Evolutionary conservation across 169 alveolate species (phyloP).

Genomic region (Plasmodium sp.): DNA sequence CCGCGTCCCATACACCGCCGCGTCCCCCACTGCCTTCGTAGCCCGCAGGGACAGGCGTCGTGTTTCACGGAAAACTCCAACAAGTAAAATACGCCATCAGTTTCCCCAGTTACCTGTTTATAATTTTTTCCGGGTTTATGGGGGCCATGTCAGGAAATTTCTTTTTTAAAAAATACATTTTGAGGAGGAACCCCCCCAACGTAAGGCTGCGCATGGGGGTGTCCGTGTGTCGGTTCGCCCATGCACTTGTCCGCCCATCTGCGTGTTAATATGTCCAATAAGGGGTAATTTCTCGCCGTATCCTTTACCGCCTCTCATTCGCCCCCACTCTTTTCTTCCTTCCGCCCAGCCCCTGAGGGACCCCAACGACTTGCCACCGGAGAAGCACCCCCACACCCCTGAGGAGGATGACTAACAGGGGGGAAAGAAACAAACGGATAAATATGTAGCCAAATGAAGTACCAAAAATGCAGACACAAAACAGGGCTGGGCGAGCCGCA

Average conservation of each 20-base stretch:
- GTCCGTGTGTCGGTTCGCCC: background rate
- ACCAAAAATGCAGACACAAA: background rate
- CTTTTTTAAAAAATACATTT: constrained; percentile 79
- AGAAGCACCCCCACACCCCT: constrained; percentile 71
- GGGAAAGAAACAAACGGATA: background rate
- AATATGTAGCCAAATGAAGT: background rate
- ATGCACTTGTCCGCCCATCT: background rate
- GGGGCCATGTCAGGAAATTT: constrained; percentile 85
- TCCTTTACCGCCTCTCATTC: background rate
- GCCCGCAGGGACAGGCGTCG: constrained; percentile 87
- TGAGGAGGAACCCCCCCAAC: constrained; percentile 84
- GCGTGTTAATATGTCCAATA: background rate
- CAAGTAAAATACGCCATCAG: constrained; percentile 79
- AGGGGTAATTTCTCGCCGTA: background rate
- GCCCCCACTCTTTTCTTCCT: background rate
- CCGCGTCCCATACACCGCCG: background rate
- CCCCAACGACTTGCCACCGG: constrained; percentile 64
- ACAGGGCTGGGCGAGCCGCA: background rate
- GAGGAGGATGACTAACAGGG: constrained; percentile 38
- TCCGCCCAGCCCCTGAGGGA: constrained; percentile 65
- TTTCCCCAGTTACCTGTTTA: constrained; percentile 80
- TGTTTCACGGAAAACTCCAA: constrained; percentile 78
- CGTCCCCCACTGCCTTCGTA: background rate
- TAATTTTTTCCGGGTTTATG: constrained; percentile 82
- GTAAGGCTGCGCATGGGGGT: constrained; percentile 50